Evolutionary conservation across 495 filamentous ascomycete genomes (phyloP).

Genomic region (Xylaria flabelliformis): DNA sequence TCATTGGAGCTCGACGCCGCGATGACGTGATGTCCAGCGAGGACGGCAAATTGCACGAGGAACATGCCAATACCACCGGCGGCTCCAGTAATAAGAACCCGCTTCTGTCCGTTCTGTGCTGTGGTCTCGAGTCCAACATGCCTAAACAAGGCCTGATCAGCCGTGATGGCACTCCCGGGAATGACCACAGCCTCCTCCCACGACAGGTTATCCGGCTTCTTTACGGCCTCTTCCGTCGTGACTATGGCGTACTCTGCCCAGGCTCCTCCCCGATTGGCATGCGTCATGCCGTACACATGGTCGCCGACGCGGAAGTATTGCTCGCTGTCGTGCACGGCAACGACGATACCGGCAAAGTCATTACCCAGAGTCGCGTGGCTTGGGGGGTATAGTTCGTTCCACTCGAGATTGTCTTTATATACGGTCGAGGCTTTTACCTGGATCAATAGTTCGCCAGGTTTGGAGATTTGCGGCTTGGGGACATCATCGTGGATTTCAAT

Average conservation of each 20-base stretch:
- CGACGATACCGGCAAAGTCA: conserved; percentile 1
- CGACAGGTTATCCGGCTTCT: neutral
- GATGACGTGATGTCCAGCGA: neutral
- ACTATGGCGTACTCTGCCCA: conserved; percentile 11
- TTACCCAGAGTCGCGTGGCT: neutral
- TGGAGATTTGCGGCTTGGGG: neutral
- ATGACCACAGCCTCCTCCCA: neutral
- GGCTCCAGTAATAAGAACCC: neutral
- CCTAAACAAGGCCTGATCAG: conserved; percentile 2
- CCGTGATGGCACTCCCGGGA: neutral
- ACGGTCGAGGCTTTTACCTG: neutral
- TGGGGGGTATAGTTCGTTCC: conserved; percentile 1
- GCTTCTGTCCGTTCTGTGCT: neutral
- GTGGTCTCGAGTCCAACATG: neutral
- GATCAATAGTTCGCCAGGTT: neutral
- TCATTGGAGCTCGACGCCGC: conserved; percentile 1
- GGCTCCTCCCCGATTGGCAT: neutral
- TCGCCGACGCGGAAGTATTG: conserved; percentile 3
- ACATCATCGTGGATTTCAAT: conserved; percentile 2
- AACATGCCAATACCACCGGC: neutral
- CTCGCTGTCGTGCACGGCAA: neutral
- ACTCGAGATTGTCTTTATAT: conserved; percentile 2
- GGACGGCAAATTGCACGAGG: neutral
- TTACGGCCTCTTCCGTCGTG: conserved; percentile 1
- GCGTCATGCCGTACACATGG: neutral